phyloP scores from a whole-genome alignment of 441 rosid genomes.

The Mallotus japonicus region DNA sequence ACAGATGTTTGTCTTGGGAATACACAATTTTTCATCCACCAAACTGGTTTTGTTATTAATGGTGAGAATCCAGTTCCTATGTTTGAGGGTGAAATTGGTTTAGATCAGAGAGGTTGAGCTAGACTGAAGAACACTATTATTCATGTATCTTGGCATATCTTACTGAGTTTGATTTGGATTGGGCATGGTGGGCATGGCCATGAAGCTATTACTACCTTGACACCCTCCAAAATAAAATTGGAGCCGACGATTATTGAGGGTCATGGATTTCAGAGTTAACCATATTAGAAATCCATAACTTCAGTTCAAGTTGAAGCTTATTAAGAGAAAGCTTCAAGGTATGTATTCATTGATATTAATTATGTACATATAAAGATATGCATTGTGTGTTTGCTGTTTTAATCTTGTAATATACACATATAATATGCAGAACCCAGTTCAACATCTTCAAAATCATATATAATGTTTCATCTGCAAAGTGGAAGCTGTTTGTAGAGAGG shows the following conservation, averaged over 20 bases:
- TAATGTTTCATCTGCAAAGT: slow-evolving; percentile 59
- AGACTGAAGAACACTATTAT: slow-evolving; percentile 41
- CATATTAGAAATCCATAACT: slow-evolving; percentile 31
- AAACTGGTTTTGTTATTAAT: slow-evolving; percentile 28
- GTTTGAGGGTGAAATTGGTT: slow-evolving; percentile 65
- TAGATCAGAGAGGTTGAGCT: slow-evolving; percentile 47
- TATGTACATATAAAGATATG: too few species aligned
- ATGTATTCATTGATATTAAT: not conserved
- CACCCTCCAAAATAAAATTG: not conserved
- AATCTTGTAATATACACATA: too few species aligned
- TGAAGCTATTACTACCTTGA: slow-evolving; percentile 53
- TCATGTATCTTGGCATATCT: slow-evolving; percentile 53
- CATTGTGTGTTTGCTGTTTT: too few species aligned
- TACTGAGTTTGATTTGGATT: slow-evolving; percentile 65
- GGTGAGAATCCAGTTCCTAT: slow-evolving; percentile 36
- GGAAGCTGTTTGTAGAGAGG: slow-evolving; percentile 48
- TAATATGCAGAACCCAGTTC: slow-evolving; percentile 21
- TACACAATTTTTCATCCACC: slow-evolving; percentile 28
- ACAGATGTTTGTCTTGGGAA: slow-evolving; percentile 44
- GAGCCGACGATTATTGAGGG: slow-evolving; percentile 25
- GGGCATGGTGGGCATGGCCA: slow-evolving; percentile 63
- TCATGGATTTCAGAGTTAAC: slow-evolving; percentile 44
- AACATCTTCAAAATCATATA: not conserved
- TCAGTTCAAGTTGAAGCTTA: slow-evolving; percentile 14
- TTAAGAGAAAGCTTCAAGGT: slow-evolving; percentile 25